phyloP scores from a whole-genome alignment of 2,329 filamentous ascomycete genomes.

The Aschersonia sp. region DNA sequence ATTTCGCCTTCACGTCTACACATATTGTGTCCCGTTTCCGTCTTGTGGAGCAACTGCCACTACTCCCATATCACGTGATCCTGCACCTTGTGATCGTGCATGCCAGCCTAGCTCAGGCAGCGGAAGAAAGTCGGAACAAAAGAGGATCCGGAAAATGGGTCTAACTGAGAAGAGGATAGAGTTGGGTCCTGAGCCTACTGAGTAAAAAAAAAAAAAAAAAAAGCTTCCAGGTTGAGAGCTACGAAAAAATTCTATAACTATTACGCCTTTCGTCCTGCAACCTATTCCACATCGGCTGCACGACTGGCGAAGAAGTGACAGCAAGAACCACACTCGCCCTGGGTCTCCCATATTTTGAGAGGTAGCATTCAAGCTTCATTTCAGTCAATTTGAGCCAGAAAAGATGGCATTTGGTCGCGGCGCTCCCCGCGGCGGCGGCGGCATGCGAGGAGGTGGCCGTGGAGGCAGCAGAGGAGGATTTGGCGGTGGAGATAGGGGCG shows the following conservation, averaged over 20 bases:
- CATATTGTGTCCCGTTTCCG: too few relatives aligned
- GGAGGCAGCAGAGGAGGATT: slow-evolving; percentile 15
- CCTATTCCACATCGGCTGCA: too few relatives aligned
- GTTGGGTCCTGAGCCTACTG: slow-evolving; percentile 3
- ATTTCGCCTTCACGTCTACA: too few relatives aligned
- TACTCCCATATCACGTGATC: background rate
- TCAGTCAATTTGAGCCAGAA: too few relatives aligned
- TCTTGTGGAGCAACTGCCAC: background rate
- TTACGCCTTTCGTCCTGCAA: too few relatives aligned
- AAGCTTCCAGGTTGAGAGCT: slow-evolving; percentile 15
- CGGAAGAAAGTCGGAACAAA: background rate
- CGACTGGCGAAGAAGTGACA: too few relatives aligned
- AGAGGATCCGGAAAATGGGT: background rate
- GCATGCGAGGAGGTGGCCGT: slow-evolving; percentile 8
- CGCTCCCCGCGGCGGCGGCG: slow-evolving; percentile 6
- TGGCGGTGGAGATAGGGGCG: slow-evolving; percentile 19
- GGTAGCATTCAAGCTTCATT: too few relatives aligned
- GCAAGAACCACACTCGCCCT: too few relatives aligned
- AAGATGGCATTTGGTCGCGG: slow-evolving; percentile 15
- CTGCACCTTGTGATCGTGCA: background rate
- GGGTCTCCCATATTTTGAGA: too few relatives aligned
- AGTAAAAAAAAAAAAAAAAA: slow-evolving; percentile 4
- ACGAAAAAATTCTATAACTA: slow-evolving; percentile 22
- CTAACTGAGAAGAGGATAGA: slow-evolving; percentile 6
- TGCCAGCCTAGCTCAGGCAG: background rate